Percentiles rank a stretch among this genome's conserved stretches.
Evolutionary conservation across 768 basidiomycete species (phyloP).

Genomic region (Mycena latifolia): DNA sequence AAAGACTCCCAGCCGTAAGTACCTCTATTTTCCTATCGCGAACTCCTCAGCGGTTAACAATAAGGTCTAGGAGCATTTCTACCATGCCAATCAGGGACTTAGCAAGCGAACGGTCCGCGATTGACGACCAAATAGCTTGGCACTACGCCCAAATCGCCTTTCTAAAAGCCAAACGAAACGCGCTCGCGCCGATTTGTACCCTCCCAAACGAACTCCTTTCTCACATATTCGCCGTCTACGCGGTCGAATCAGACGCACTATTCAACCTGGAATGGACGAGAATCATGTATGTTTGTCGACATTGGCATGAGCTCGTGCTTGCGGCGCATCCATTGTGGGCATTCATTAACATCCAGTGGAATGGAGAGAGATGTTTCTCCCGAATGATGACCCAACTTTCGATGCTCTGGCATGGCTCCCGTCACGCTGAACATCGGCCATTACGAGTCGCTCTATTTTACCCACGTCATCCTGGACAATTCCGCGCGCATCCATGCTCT

Average conservation of each 20-base stretch:
- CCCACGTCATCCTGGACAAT: not conserved
- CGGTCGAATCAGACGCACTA: slow-evolving; percentile 1
- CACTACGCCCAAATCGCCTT: slow-evolving; percentile 7
- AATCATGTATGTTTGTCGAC: slow-evolving; percentile 13
- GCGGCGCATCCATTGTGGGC: slow-evolving; percentile 18
- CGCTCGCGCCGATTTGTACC: not conserved
- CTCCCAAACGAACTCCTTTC: slow-evolving; percentile 20
- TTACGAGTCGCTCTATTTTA: not conserved
- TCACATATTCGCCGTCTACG: slow-evolving; percentile 7
- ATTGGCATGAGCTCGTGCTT: slow-evolving; percentile 7
- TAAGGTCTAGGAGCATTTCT: too few relatives aligned
- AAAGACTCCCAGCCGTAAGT: too few relatives aligned
- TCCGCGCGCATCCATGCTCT: not conserved
- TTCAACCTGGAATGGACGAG: slow-evolving; percentile 18
- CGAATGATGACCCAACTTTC: too few relatives aligned
- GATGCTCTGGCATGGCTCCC: slow-evolving; percentile 16
- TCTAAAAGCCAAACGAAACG: slow-evolving; percentile 12
- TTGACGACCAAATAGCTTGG: slow-evolving; percentile 2
- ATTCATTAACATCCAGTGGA: not conserved
- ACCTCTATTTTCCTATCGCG: too few relatives aligned
- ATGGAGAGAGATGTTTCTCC: too few relatives aligned
- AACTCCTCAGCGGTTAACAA: too few relatives aligned
- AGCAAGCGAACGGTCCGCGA: too few relatives aligned
- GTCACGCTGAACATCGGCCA: not conserved
- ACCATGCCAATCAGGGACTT: too few relatives aligned